Conservation (phyloP, 2,329 filamentous ascomycete species). For the Colletotrichum sp. region DNA sequence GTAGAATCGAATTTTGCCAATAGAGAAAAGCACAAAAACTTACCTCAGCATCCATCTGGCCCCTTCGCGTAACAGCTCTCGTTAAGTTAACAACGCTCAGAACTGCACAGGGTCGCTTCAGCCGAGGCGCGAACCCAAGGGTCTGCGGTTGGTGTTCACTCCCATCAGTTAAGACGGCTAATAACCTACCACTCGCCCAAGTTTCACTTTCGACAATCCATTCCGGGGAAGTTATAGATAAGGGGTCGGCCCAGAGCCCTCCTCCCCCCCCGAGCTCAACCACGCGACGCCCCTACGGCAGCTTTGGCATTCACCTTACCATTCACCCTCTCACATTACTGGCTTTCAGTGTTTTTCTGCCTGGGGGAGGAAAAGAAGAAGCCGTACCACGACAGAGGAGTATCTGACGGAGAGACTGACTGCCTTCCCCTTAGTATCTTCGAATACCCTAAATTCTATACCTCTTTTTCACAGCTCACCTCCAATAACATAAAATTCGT, state of each 20-base stretch:
- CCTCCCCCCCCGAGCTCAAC: neutral
- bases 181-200: neutral
- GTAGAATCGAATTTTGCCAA: neutral
- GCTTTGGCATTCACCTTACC: neutral
- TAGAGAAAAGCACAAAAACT: neutral
- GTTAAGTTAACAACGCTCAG: neutral
- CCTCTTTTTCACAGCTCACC: neutral
- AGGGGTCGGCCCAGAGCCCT: neutral
- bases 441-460: constrained; percentile 3
- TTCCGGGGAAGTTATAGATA: neutral
- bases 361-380: neutral
- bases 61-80: neutral
- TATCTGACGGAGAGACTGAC: neutral
- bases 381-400: neutral
- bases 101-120: neutral
- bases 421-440: neutral
- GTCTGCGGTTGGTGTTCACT: neutral
- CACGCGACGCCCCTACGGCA: neutral
- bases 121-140: neutral
- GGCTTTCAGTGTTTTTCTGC: neutral
- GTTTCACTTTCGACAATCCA: neutral
- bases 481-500: neutral
- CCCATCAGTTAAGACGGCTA: neutral
- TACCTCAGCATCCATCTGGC: neutral
- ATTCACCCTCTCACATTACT: neutral